Evolutionary conservation across 2,329 filamentous ascomycete genomes (phyloP).

Genomic region (Cytospora piceae): DNA sequence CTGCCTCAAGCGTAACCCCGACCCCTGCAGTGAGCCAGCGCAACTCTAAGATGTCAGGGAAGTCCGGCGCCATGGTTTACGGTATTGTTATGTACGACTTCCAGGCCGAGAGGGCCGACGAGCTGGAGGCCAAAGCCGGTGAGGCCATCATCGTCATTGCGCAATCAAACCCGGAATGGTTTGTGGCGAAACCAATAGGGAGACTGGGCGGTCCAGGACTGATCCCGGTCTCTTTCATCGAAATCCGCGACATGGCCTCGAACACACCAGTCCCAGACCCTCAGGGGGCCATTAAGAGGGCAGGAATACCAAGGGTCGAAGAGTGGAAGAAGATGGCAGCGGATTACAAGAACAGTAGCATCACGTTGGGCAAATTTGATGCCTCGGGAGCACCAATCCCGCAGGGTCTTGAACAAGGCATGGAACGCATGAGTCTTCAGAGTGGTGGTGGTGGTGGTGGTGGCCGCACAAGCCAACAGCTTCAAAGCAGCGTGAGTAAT

Average conservation of each 20-base stretch:
- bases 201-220: constrained; percentile 92
- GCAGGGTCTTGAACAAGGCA: constrained; percentile 65
- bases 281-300: constrained; percentile 80
- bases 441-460: constrained; percentile 39
- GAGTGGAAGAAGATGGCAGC: constrained; percentile 99
- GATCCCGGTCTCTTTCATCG: constrained; percentile 95
- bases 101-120: constrained; percentile 90
- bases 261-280: constrained; percentile 82
- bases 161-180: constrained; percentile 98
- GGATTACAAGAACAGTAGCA: constrained; percentile 99
- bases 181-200: constrained; percentile 98
- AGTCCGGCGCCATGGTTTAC: constrained; percentile 84
- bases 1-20: constrained; percentile 35
- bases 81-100: constrained; percentile 98
- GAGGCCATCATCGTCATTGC: constrained; percentile 98
- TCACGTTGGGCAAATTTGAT: constrained; percentile 90
- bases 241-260: constrained; percentile 91
- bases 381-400: constrained; percentile 45
- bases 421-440: constrained; percentile 79
- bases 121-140: constrained; percentile 90
- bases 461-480: constrained; percentile 51
- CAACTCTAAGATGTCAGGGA: constrained; percentile 54
- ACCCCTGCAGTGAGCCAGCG: constrained; percentile 46
- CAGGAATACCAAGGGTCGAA: constrained; percentile 91
- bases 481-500: constrained; percentile 49